These are phyloP conservation scores for Penicillium longicatenatum DNA, from an alignment of 495 filamentous ascomycete genomes.

Conservation along the genomic window DNA sequence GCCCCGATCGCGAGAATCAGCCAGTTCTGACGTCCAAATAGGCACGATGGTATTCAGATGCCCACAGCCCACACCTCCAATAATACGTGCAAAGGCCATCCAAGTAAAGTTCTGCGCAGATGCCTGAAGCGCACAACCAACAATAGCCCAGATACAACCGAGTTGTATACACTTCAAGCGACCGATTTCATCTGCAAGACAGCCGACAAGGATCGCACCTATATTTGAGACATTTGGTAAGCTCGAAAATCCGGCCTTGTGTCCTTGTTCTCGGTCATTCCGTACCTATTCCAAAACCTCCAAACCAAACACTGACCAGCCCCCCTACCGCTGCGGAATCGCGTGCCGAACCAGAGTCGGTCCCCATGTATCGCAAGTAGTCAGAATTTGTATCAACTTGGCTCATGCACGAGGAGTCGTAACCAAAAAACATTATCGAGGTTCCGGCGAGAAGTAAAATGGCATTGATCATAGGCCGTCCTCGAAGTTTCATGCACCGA, in stretches of 20 bases:
- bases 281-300: conserved; percentile 26
- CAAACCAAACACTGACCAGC: conserved; percentile 31
- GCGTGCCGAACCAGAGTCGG: conserved; percentile 15
- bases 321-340: conserved; percentile 30
- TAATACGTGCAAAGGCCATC: conserved; percentile 50
- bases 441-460: conserved; percentile 25
- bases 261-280: too few species aligned
- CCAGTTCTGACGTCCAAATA: conserved; percentile 45
- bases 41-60: conserved; percentile 42
- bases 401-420: conserved; percentile 40
- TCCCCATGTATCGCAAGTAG: conserved; percentile 33
- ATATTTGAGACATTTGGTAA: neutral
- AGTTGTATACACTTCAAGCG: conserved; percentile 50
- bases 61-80: conserved; percentile 54
- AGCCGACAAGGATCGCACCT: conserved; percentile 17
- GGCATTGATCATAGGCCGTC: conserved; percentile 23
- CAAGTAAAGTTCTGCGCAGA: conserved; percentile 45
- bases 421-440: conserved; percentile 41
- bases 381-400: conserved; percentile 41
- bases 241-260: neutral
- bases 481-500: conserved; percentile 26
- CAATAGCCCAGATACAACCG: conserved; percentile 46
- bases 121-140: conserved; percentile 48
- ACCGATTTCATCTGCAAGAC: conserved; percentile 46
- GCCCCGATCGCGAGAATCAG: conserved; percentile 20